Evolutionary conservation across 352 stramenopile species (phyloP).

Genomic region (Globisporangium echinulatum): DNA sequence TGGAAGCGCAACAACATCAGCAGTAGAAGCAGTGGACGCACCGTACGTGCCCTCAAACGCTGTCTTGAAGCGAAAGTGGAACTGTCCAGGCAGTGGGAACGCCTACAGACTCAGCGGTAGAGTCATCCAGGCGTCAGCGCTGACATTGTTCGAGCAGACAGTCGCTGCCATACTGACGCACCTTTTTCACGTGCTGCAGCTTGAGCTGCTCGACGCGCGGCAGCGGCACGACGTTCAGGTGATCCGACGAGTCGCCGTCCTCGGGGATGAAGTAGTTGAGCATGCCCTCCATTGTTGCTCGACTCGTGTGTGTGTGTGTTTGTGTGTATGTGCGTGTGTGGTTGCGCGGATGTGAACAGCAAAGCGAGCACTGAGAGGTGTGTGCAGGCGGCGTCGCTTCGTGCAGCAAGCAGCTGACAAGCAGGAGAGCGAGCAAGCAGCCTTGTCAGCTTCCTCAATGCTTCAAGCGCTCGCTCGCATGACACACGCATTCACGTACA

Average conservation of each 20-base stretch:
- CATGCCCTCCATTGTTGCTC: conserved; percentile 69
- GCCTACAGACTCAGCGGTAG: conserved; percentile 20
- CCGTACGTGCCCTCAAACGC: conserved; percentile 82
- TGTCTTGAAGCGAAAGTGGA: conserved; percentile 86
- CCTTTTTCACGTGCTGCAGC: conserved; percentile 78
- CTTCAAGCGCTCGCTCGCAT: background rate
- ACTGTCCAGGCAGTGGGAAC: conserved; percentile 72
- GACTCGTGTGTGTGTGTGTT: background rate
- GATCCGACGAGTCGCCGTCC: conserved; percentile 79
- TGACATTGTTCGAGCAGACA: background rate
- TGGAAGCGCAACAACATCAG: background rate
- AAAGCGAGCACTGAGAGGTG: background rate
- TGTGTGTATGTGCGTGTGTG: background rate
- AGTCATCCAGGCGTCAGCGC: background rate
- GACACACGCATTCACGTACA: background rate
- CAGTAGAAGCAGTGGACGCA: conserved; percentile 13
- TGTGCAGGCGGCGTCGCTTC: conserved; percentile 2
- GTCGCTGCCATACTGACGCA: conserved; percentile 9
- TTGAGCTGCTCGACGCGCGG: conserved; percentile 69
- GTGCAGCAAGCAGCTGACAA: background rate
- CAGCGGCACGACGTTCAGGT: conserved; percentile 79
- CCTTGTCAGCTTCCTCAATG: background rate
- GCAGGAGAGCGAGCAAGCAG: background rate
- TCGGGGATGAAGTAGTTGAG: conserved; percentile 86
- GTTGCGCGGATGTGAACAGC: background rate